Base-by-base conservation (phyloP, 139 green algal genomes). In the Desmodesmus armatus region DNA sequence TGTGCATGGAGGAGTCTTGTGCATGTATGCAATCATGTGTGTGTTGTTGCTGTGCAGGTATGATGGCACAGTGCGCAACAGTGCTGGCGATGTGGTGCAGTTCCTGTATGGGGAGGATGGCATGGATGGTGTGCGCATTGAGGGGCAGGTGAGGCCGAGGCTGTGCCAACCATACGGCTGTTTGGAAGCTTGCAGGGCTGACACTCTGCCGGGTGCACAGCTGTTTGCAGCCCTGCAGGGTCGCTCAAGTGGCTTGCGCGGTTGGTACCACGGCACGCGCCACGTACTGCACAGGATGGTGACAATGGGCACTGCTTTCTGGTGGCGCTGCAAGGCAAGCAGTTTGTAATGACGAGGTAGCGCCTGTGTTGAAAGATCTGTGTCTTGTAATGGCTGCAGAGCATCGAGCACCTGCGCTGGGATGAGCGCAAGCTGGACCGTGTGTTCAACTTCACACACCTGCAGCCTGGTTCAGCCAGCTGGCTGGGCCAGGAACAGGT, bases 21-120 rank as follows among this genome's bases (percentile, higher is more conserved):
- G 2, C 33, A 27, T 35, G 25, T 66, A 17, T 66, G 58, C 58
- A 15, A 2, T 33, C 17, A 15, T 58, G 47, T 25, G 53, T 33
- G 19, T 77, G 3, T 44, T 80, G 72, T n/a, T 11, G 33, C 25
- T 7, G 19, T 71, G 76, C 78, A 84, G 78, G 78, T 99, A 99
- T 77, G 98, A 99, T 75, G 94, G 95, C 53, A 99, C 97, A 0
- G 96, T 99, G 66, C 91, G 97, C 43, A 99, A 98, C 63, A 92
- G 89, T 25, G 70, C 92, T 35, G 98, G 97, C 29, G 91, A 96
- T 31, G 93, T 98, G 41, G 90, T 98, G 62, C 97, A 99, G 92
- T 99, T 99, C 86, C 87, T 99, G 86, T 99, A 99, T 86, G 98
- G 98, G 44, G 98, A 99, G 90, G 98, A 99, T 75, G 98, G 98